Conservation (phyloP, 768 basidiomycete genomes). For the Tricholoma hemisulphureum region DNA sequence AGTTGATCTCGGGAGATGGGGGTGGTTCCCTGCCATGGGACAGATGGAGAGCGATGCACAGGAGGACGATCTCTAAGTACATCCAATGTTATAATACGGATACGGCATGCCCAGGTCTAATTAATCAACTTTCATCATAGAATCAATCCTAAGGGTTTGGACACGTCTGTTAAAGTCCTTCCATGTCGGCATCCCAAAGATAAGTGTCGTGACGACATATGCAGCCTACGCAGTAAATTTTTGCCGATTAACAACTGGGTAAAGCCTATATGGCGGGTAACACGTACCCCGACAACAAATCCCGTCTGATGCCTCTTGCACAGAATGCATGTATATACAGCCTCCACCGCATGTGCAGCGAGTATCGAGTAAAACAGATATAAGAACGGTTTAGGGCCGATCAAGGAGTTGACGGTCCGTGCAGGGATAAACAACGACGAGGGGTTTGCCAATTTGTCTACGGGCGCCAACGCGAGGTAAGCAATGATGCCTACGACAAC, state of each 20-base stretch:
- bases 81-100: too few species aligned
- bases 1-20: constrained; percentile 55
- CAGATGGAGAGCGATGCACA: constrained; percentile 4
- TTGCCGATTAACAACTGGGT: not conserved
- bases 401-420: constrained; percentile 25
- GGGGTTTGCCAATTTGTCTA: constrained; percentile 11
- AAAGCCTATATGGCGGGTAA: not conserved
- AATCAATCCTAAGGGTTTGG: constrained; percentile 69
- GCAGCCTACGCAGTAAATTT: constrained; percentile 41
- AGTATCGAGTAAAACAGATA: constrained; percentile 31
- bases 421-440: constrained; percentile 34
- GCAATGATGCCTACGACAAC: constrained; percentile 30
- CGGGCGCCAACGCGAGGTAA: constrained; percentile 29
- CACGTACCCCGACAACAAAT: constrained; percentile 38
- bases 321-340: constrained; percentile 45
- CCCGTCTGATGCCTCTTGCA: constrained; percentile 50
- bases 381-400: constrained; percentile 31
- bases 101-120: not conserved
- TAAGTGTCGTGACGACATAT: constrained; percentile 52
- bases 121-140: constrained; percentile 73
- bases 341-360: constrained; percentile 46
- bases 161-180: constrained; percentile 53
- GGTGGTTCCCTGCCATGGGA: constrained; percentile 61
- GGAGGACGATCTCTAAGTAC: too few species aligned
- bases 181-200: constrained; percentile 57